These are phyloP conservation scores for Priceomyces medius DNA, from an alignment of 805 yeast species.

Conservation along the genomic window DNA sequence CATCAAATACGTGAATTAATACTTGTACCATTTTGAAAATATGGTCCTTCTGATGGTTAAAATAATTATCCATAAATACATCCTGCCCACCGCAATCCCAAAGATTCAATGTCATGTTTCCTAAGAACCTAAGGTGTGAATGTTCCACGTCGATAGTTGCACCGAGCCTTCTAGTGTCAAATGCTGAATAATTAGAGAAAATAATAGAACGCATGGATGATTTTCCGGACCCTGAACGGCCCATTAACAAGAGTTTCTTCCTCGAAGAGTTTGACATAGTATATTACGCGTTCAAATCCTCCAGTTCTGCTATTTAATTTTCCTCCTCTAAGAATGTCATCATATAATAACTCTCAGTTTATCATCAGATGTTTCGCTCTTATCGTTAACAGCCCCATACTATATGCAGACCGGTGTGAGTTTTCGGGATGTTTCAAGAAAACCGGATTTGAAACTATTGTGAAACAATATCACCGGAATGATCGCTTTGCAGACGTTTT, in stretches of 20 bases:
- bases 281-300: no score
- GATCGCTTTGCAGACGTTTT: no score
- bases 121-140: conserved; percentile 86
- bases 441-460: no score
- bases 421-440: no score
- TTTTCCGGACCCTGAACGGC: conserved; percentile 96
- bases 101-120: conserved; percentile 89
- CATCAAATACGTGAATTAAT: conserved; percentile 93
- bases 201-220: conserved; percentile 97
- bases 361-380: not conserved
- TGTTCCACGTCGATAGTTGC: conserved; percentile 99
- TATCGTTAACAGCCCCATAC: no score
- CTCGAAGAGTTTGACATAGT: conserved; percentile 29
- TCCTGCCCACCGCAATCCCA: conserved; percentile 99
- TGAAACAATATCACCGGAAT: no score
- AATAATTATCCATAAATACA: conserved; percentile 91
- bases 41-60: conserved; percentile 84
- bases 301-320: not conserved
- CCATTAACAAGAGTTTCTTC: conserved; percentile 54
- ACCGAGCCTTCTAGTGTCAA: conserved; percentile 91
- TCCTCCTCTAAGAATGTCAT: not conserved
- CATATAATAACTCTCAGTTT: not conserved
- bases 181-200: conserved; percentile 93
- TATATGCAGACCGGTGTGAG: no score
- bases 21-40: conserved; percentile 96